Base-by-base conservation (phyloP, 2,329 filamentous ascomycete genomes). In the Magnaporthales sp. region DNA sequence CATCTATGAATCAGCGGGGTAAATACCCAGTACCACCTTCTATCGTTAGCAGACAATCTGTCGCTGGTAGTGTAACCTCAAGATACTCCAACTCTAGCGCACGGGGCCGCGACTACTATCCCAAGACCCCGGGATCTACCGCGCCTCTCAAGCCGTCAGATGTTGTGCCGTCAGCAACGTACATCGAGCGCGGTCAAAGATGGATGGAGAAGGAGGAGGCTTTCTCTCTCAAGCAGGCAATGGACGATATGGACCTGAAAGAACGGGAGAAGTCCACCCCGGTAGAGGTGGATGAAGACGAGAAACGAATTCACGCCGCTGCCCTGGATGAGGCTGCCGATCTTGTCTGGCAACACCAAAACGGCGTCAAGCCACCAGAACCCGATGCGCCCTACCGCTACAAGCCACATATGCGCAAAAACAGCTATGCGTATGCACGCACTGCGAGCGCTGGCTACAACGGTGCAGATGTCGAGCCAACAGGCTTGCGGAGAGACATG, bases 151-250 rank as follows among this genome's bases (percentile, higher is more conserved):
- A 81, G 69, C 84, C 86, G 1, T 85, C 83, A 2, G 82, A 87
- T 64, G 83, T 89, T 63, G 86, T 89, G 19, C 85, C 87, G 7
- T 90, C 83, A 68, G 81, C 86, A 60, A 86, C 84, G 8, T 93
- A 93, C 75, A 88, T 91, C 67, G 91, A 93, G 75, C 85, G 87
- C 67, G 89, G 89, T 22, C 86, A 88, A 73, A 81, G 90, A 71
- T 92, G 90, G 89, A 91, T 91, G 85, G 91, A 93, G 75, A 91
- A 90, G 75, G 89, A 92, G 73, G 91, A 93, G 76, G 89, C 86
- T 4, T 83, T 84, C 46, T 89, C 89, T 24, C 77, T 93, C 68
- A 85, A 89, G 22, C 83, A 87, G 68, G 90, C 91, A 11, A 86
- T 93, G 82, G 86, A 92, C 70, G 88, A 91, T 71, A 86, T 93